phyloP scores from a whole-genome alignment of 140 eudicot species.

The Oenanthe javanica region DNA sequence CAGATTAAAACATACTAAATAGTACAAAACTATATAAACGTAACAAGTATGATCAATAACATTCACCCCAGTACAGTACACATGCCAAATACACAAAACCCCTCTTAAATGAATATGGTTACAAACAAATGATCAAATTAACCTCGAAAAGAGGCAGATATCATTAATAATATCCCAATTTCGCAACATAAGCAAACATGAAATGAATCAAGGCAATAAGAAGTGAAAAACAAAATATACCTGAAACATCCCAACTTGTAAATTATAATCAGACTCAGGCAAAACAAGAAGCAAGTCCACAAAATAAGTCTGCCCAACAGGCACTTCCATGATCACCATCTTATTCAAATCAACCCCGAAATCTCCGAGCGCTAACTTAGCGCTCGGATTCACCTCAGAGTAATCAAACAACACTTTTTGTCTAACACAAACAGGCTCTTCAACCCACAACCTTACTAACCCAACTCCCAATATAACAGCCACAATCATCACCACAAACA shows the following conservation, averaged over 20 bases:
- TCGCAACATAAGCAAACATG: background rate
- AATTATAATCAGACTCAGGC: slow-evolving; percentile 91
- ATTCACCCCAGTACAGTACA: background rate
- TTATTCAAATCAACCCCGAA: background rate
- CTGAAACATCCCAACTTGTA: slow-evolving; percentile 73
- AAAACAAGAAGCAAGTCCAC: slow-evolving; percentile 41
- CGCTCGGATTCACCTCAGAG: slow-evolving; percentile 41
- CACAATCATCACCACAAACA: slow-evolving; percentile 33
- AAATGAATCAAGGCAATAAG: background rate
- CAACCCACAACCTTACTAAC: slow-evolving; percentile 51
- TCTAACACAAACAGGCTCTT: slow-evolving; percentile 48
- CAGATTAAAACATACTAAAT: background rate
- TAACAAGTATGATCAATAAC: background rate
- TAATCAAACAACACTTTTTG: slow-evolving; percentile 58
- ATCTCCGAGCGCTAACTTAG: slow-evolving; percentile 24
- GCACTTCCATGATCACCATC: slow-evolving; percentile 19
- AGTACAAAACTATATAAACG: background rate
- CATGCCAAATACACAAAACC: background rate
- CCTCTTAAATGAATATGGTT: background rate
- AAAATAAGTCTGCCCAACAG: slow-evolving; percentile 58
- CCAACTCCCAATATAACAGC: slow-evolving; percentile 55
- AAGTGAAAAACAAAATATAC: slow-evolving; percentile 12
- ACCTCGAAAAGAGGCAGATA: background rate
- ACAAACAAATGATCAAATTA: background rate
- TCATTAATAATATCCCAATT: too few relatives aligned